Percentiles rank a stretch among this genome's conserved stretches.
Evolutionary conservation across 495 filamentous ascomycete species (phyloP).

Genomic region (Aspergillus bertholletiae): DNA sequence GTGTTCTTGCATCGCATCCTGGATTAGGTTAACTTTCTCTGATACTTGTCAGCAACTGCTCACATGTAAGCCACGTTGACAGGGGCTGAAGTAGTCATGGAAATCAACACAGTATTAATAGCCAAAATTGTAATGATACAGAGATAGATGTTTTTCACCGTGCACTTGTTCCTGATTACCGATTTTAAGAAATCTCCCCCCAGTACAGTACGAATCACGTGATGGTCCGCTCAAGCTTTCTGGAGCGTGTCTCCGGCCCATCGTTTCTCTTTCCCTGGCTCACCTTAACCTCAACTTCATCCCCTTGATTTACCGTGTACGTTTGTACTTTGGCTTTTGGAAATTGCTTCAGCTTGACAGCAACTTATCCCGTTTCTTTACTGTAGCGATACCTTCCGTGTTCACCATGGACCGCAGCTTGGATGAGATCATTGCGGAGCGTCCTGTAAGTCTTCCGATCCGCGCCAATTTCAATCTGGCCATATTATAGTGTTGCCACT

Average conservation of each 20-base stretch:
- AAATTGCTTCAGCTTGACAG: too few relatives aligned
- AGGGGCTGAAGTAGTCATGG: slow-evolving; percentile 2
- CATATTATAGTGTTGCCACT: background rate
- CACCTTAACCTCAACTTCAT: background rate
- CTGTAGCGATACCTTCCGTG: background rate
- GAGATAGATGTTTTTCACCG: too few relatives aligned
- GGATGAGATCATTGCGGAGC: slow-evolving; percentile 81
- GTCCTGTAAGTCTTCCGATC: slow-evolving; percentile 54
- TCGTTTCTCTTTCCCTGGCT: background rate
- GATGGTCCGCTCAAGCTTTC: background rate
- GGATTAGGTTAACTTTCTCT: slow-evolving; percentile 17
- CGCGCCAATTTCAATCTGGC: background rate
- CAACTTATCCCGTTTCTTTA: slow-evolving; percentile 1
- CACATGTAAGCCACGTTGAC: background rate
- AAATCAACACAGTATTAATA: slow-evolving; percentile 4
- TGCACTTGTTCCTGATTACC: too few relatives aligned
- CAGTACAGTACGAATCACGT: background rate
- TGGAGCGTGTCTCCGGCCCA: background rate
- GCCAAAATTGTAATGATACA: background rate
- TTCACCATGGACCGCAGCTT: slow-evolving; percentile 72
- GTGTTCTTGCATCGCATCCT: slow-evolving; percentile 18
- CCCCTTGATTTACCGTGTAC: background rate
- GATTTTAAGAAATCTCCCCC: background rate
- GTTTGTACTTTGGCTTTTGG: background rate
- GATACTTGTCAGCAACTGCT: background rate